Evolutionary conservation across 768 basidiomycete genomes (phyloP).

Genomic region (Lactifluus piperatus): DNA sequence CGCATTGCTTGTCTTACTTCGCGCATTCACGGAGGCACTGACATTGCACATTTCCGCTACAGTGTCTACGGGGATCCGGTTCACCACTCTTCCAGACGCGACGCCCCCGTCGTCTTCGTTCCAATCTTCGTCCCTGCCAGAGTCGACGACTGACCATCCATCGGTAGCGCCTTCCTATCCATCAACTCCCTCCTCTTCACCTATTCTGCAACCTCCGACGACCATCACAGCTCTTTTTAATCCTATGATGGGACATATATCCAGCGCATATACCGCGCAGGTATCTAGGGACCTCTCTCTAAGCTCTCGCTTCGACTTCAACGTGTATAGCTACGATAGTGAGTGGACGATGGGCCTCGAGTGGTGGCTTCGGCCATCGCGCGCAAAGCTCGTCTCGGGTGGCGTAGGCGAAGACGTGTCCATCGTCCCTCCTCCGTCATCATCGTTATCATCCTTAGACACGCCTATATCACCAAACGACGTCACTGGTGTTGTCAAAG

Average conservation of each 20-base stretch:
- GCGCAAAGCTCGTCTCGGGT: constrained; percentile 24
- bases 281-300: constrained; percentile 79
- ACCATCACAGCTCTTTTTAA: constrained; percentile 93
- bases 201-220: constrained; percentile 71
- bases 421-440: constrained; percentile 14
- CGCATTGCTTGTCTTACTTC: too few species aligned
- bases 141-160: constrained; percentile 25
- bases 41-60: background rate
- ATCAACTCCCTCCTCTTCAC: constrained; percentile 24
- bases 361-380: constrained; percentile 80
- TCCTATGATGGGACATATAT: constrained; percentile 92
- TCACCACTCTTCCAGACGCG: constrained; percentile 82
- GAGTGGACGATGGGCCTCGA: constrained; percentile 95
- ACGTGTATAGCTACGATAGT: constrained; percentile 93
- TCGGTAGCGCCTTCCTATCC: constrained; percentile 30
- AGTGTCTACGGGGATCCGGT: constrained; percentile 94
- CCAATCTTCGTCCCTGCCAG: constrained; percentile 36
- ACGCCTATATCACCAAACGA: constrained; percentile 25
- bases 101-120: constrained; percentile 47
- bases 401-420: constrained; percentile 24
- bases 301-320: constrained; percentile 90
- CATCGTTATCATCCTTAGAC: constrained; percentile 20
- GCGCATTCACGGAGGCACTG: background rate
- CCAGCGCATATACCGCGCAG: constrained; percentile 83
- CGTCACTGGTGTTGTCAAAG: constrained; percentile 80